phyloP scores from a whole-genome alignment of 345 rosid genomes.

The Populus euphratica region DNA sequence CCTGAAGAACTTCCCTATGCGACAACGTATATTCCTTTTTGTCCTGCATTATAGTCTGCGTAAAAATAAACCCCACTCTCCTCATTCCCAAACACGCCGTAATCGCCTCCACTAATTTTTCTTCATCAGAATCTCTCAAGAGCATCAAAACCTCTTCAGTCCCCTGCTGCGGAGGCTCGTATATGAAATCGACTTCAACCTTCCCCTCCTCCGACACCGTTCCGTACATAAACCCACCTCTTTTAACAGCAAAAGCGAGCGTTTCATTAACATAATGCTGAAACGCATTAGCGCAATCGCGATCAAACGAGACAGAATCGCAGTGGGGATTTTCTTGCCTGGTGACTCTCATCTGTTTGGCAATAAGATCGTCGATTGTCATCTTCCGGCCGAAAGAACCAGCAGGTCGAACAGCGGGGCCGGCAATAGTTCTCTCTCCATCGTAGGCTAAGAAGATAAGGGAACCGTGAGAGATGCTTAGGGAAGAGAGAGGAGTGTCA shows the following conservation, averaged over 20 bases:
- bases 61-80: conserved; percentile 79
- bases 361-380: conserved; percentile 92
- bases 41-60: conserved; percentile 63
- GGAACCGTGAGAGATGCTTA: conserved; percentile 71
- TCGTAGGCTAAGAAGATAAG: conserved; percentile 68
- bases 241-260: conserved; percentile 72
- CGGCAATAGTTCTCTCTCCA: conserved; percentile 68
- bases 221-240: conserved; percentile 94
- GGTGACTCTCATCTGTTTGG: conserved; percentile 75
- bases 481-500: conserved; percentile 46
- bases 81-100: conserved; percentile 81
- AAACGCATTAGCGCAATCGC: conserved; percentile 72
- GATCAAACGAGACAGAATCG: conserved; percentile 80
- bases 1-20: conserved; percentile 65
- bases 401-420: conserved; percentile 62
- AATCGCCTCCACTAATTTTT: conserved; percentile 70
- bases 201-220: conserved; percentile 67
- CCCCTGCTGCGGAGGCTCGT: conserved; percentile 91
- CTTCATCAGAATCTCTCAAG: conserved; percentile 63
- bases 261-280: conserved; percentile 72
- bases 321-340: conserved; percentile 85
- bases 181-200: conserved; percentile 81
- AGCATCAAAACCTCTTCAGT: conserved; percentile 53
- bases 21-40: conserved; percentile 79
- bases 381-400: conserved; percentile 94